A percentile compares a stretch with the other conserved stretches of the same genome.
These are phyloP conservation scores for Erysiphe neolycopersici DNA, from an alignment of 2,329 filamentous ascomycete species.

Conservation along the genomic window DNA sequence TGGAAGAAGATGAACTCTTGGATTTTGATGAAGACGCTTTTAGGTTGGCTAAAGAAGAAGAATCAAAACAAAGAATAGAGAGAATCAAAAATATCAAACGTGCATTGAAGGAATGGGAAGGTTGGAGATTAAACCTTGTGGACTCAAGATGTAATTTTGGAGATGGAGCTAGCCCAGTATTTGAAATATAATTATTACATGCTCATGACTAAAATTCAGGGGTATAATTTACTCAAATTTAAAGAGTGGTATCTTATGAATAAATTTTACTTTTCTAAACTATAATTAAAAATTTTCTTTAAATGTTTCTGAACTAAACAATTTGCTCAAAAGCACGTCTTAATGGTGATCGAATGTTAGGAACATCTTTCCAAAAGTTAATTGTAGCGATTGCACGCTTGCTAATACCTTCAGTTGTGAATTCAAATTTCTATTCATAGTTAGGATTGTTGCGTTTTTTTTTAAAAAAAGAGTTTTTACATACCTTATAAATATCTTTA, in stretches of 20 bases:
- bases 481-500: constrained; percentile 86
- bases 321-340: constrained; percentile 97
- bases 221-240: too few relatives aligned
- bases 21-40: constrained; percentile 44
- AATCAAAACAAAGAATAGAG: constrained; percentile 30
- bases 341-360: constrained; percentile 77
- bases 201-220: not conserved
- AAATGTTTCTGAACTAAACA: constrained; percentile 30
- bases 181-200: not conserved
- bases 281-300: not conserved
- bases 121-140: constrained; percentile 38
- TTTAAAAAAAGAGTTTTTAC: constrained; percentile 6
- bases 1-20: constrained; percentile 21
- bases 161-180: constrained; percentile 23
- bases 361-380: constrained; percentile 87
- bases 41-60: constrained; percentile 33
- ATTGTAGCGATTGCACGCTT: constrained; percentile 84
- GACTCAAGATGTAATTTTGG: constrained; percentile 23
- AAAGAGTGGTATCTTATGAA: too few relatives aligned
- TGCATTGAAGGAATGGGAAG: constrained; percentile 37
- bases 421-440: constrained; percentile 69
- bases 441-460: constrained; percentile 13
- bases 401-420: constrained; percentile 86
- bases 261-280: not conserved
- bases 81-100: constrained; percentile 37